Percentiles rank a stretch among this genome's conserved stretches.
These are phyloP conservation scores for Neonectria magnoliae DNA, from an alignment of 2,329 filamentous ascomycete species.

Conservation along the genomic window DNA sequence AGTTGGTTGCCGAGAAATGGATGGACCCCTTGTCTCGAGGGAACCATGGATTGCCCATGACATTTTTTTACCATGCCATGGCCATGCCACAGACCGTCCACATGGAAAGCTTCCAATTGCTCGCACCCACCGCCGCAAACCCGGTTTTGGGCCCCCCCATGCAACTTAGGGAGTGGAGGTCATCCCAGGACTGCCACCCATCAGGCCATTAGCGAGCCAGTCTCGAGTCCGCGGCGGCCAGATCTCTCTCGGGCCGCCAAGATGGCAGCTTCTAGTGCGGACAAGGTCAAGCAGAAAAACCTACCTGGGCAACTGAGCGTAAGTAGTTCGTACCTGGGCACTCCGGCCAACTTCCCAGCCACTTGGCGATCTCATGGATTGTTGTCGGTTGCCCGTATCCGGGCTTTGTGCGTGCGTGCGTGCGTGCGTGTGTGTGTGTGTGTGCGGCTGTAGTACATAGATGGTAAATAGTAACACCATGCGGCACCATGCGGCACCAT, in stretches of 20 bases:
- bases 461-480: background rate
- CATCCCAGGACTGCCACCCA: slow-evolving; percentile 23
- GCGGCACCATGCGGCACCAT: slow-evolving; percentile 13
- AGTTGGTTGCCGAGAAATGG: background rate
- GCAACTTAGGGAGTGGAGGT: slow-evolving; percentile 10
- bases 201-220: slow-evolving; percentile 29
- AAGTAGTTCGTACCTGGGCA: too few relatives aligned
- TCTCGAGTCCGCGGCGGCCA: slow-evolving; percentile 22
- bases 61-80: slow-evolving; percentile 1
- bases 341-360: background rate
- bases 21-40: slow-evolving; percentile 6
- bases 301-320: background rate
- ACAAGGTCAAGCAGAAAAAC: background rate
- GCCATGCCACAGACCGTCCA: slow-evolving; percentile 13
- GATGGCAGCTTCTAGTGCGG: slow-evolving; percentile 17
- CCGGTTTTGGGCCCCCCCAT: background rate
- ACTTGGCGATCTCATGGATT: slow-evolving; percentile 24
- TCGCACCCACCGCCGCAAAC: slow-evolving; percentile 1
- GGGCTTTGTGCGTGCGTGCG: slow-evolving; percentile 13
- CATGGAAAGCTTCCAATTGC: slow-evolving; percentile 16
- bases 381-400: background rate
- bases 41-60: slow-evolving; percentile 15
- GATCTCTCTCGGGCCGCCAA: slow-evolving; percentile 18
- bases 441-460: background rate
- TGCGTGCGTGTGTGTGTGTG: background rate